Evolutionary conservation across 306 rosid genomes (phyloP), one percentile per base, ranked within the genome.

Genomic region (Psophocarpus tetragonolobus): DNA sequence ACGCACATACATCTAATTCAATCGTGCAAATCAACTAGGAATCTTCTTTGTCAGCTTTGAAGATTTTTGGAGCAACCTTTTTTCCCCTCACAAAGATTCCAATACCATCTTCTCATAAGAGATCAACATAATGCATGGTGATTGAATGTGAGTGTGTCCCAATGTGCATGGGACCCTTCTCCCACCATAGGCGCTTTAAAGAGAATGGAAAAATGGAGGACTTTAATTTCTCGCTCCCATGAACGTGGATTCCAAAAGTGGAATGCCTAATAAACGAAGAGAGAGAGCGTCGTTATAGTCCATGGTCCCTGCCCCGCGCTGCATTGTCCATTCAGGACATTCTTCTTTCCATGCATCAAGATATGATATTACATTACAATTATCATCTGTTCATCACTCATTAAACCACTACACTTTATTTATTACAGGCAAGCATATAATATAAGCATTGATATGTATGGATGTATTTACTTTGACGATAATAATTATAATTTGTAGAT

Each of bases 31-130:
- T 45, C 83, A 83, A 82, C 86, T 68, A 74, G 77, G 92, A 89
- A 89, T 89, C 93, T 87, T 84, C 67, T 80, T 79, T 80, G 84
- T 73, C 84, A 78, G 66, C 80, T 80, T 84, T 88, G 63, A 75
- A 81, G 85, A 86, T 82, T 82, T 85, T 57, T 17, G 12, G 15
- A 23, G 67, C 73, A 72, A 47, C 39, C 26, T 62, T 67, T 23
- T 23, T 18, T 8, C 39, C 29, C 10, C 5, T 18, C 24, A 57
- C 44, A 78, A 81, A 85, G 90, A 90, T 90, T 84, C 95, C 90
- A 88, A 79, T 82, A 61, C 85, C 83, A 85, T 92, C 91, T 85
- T 77, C 84, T 80, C 82, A 71, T 83, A 78, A 71, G 39, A 74
- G 74, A 79, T 82, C 82, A 78, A 77, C 57, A 30, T 30, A 30